These are phyloP conservation scores for Trypanosoma mega DNA, from an alignment of 208 protist genomes.

Conservation along the genomic window DNA sequence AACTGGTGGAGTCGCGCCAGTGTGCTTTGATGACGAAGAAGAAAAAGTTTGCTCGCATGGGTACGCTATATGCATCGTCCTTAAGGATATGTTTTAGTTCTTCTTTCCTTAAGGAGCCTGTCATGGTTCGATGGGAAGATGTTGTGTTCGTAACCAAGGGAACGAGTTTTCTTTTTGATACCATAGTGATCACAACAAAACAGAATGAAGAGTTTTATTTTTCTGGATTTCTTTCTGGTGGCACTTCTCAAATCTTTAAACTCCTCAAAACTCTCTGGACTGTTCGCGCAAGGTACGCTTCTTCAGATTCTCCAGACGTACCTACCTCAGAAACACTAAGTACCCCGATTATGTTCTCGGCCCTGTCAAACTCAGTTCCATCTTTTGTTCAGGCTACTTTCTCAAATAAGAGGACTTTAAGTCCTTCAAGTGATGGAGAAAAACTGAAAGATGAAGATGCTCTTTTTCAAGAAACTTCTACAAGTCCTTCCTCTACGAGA, in stretches of 20 bases:
- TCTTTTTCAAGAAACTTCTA: too few species aligned
- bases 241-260: conserved; percentile 41
- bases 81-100: conserved; percentile 58
- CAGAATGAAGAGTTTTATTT: conserved; percentile 32
- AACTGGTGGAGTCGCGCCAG: conserved; percentile 43
- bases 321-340: not conserved
- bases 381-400: not conserved
- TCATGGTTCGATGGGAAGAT: conserved; percentile 47
- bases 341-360: not conserved
- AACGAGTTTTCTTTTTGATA: conserved; percentile 41
- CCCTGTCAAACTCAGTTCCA: not conserved
- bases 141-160: conserved; percentile 37
- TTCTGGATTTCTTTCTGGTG: conserved; percentile 46
- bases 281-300: conserved; percentile 42
- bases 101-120: conserved; percentile 39
- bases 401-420: too few species aligned
- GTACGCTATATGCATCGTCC: conserved; percentile 50
- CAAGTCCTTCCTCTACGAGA: too few species aligned
- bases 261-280: conserved; percentile 53
- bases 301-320: not conserved
- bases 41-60: conserved; percentile 49
- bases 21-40: conserved; percentile 38
- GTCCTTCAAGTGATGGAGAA: not conserved
- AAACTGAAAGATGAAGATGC: conserved; percentile 16
- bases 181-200: conserved; percentile 35